Base-by-base conservation (phyloP, 805 yeast species). In the Candida cerambycidarum region DNA sequence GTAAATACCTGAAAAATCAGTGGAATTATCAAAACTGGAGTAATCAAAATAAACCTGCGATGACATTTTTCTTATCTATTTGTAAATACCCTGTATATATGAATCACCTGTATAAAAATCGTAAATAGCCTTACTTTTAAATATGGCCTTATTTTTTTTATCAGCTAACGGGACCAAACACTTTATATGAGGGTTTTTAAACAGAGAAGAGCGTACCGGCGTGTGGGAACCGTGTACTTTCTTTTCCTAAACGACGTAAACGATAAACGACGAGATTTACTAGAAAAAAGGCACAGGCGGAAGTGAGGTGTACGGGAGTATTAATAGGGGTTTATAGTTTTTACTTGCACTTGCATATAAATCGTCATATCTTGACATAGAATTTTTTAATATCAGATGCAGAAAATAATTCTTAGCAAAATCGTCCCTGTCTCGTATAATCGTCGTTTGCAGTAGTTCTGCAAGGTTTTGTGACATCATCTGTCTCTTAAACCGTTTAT, bases 21-120 rank as follows among this genome's bases (percentile, higher is more conserved):
- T 61, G 45, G 63, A 62, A 30, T 57, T 32, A 39, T 45, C 39
- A 48, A 67, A 65, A 12, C 61, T 54, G 5, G 67, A 53, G 50
- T 65, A 66, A 48, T 67, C 67, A 51, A 56, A 55, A 46, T 58
- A 67, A 17, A 67, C 73, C 19, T n/a, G 4, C 8, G 46, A 43
- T 12, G 24, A 9, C 44, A 41, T 41, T n/a, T 19, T 30, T 31
- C 6, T n/a, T 5, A 5, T 25, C n/a, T 30, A n/a, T n/a, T n/a
- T n/a, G n/a, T n/a, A n/a, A n/a, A 21, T 21, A 21, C 23, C 23
- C 23, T 8, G 23, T 21, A 21, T 8, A 11, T 14, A 5, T 30
- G 18, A 5, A 5, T 32, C 13, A 7, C 29, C 29, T 34, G 36
- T 32, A 15, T 32, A 34, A 11, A 18, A 10, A 16, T 32, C 11